Evolutionary conservation across 1,139 yeast genomes (phyloP).

Genomic region (Candida sanyaensis): DNA sequence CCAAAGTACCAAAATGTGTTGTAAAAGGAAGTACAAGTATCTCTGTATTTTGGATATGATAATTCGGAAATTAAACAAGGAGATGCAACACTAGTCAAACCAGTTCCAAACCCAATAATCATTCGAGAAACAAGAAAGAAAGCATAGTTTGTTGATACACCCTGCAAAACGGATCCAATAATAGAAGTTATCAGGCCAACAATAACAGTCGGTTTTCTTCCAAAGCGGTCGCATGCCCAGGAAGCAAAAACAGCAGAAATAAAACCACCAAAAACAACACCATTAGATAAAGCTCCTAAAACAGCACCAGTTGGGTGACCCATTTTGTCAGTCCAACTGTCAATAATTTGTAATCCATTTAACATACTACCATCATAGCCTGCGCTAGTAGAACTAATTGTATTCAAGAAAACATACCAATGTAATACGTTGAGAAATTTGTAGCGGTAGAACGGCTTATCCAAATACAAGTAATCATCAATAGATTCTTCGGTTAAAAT

Average conservation of each 20-base stretch:
- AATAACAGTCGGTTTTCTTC: slow-evolving; percentile 34
- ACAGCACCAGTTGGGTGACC: slow-evolving; percentile 42
- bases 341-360: slow-evolving; percentile 51
- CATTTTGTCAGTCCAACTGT: slow-evolving; percentile 35
- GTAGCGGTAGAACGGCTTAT: slow-evolving; percentile 22
- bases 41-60: slow-evolving; percentile 52
- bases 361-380: slow-evolving; percentile 57
- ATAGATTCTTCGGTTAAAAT: background rate
- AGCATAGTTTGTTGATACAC: slow-evolving; percentile 39
- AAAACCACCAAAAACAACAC: slow-evolving; percentile 26
- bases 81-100: slow-evolving; percentile 37
- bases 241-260: slow-evolving; percentile 23
- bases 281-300: slow-evolving; percentile 47
- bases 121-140: slow-evolving; percentile 41
- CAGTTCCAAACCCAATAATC: slow-evolving; percentile 44
- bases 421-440: slow-evolving; percentile 39
- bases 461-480: slow-evolving; percentile 7
- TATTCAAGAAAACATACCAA: slow-evolving; percentile 34
- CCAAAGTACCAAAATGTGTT: slow-evolving; percentile 56
- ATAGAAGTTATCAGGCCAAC: slow-evolving; percentile 27
- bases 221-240: slow-evolving; percentile 27
- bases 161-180: slow-evolving; percentile 45
- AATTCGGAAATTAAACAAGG: slow-evolving; percentile 43
- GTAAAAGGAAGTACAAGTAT: slow-evolving; percentile 44
- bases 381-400: slow-evolving; percentile 47